Evolutionary conservation across 2,329 filamentous ascomycete genomes (phyloP).

Genomic region (Sphaerulina vaccinii): DNA sequence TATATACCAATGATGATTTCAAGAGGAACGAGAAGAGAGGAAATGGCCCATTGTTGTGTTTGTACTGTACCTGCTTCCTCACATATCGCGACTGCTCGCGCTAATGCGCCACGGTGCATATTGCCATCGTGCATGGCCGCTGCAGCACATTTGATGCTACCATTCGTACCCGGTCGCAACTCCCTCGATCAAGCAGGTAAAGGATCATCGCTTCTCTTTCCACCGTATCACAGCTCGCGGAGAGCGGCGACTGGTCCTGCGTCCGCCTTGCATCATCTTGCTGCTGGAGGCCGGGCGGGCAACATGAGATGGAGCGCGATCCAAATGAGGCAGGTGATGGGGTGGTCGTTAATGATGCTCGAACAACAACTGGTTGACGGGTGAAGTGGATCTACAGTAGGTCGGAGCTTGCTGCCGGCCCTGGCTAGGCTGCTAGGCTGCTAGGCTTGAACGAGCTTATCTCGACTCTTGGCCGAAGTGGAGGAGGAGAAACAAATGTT

Average conservation of each 20-base stretch:
- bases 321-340: conserved; percentile 1
- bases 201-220: neutral
- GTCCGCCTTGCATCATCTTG: neutral
- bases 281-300: neutral
- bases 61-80: neutral
- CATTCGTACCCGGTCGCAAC: neutral
- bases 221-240: neutral
- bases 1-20: neutral
- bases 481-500: no score
- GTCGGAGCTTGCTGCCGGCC: neutral
- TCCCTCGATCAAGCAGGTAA: neutral
- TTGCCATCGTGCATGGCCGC: neutral
- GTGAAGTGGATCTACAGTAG: neutral
- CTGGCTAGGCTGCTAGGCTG: no score
- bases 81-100: neutral
- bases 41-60: neutral
- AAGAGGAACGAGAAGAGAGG: neutral
- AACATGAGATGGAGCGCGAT: neutral
- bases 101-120: neutral
- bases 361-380: neutral
- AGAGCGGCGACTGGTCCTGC: neutral
- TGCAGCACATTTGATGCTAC: neutral
- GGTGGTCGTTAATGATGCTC: neutral
- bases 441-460: neutral
- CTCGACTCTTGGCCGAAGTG: no score